A percentile compares a stretch with the other conserved stretches of the same genome.
Conservation (phyloP, 1,284 basidiomycete genomes). For the Irpex lacteus region DNA sequence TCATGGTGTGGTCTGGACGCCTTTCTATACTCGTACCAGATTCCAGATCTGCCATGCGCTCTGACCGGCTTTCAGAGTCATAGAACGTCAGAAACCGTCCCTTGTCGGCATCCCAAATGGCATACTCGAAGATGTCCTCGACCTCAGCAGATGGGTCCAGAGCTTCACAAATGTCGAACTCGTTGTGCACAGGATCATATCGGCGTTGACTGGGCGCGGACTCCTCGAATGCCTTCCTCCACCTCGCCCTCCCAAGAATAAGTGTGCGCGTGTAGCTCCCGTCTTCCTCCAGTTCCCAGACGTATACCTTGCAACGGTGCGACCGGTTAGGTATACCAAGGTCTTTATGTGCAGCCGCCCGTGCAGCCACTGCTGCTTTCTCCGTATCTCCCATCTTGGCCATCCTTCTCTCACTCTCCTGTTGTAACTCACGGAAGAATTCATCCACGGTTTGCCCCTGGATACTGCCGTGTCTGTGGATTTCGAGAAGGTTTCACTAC, state of each 20-base stretch:
- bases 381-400: background rate
- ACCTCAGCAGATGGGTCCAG: too few relatives aligned
- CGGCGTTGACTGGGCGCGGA: background rate
- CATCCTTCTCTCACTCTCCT: background rate
- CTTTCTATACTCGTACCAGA: too few relatives aligned
- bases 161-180: background rate
- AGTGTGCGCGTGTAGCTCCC: background rate
- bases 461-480: background rate
- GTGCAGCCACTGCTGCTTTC: background rate
- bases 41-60: too few relatives aligned
- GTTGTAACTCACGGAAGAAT: background rate
- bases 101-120: too few relatives aligned
- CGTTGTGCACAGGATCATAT: background rate
- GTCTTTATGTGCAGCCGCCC: background rate
- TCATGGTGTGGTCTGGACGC: too few relatives aligned
- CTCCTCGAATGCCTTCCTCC: background rate
- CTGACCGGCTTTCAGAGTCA: too few relatives aligned
- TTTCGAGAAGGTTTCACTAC: background rate
- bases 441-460: background rate
- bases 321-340: background rate
- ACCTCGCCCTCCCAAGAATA: background rate
- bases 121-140: background rate
- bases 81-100: too few relatives aligned
- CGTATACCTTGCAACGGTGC: background rate
- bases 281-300: background rate